phyloP scores from a whole-genome alignment of 768 basidiomycete genomes.

The Calocybe indica region DNA sequence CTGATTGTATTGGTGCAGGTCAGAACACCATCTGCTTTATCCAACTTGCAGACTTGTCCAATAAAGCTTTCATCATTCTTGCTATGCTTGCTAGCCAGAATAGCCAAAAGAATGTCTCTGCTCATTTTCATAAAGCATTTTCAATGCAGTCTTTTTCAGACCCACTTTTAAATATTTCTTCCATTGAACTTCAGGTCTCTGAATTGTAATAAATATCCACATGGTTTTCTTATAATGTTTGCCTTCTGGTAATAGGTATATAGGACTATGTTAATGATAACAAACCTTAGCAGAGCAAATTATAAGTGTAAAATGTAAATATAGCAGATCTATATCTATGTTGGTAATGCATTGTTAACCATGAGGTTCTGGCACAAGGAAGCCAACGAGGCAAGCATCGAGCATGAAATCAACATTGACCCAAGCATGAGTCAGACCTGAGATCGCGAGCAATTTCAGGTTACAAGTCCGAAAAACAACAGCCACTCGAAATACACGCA shows the following conservation, averaged over 20 bases:
- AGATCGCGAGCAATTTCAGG: background rate
- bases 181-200: no score
- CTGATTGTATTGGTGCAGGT: constrained; percentile 33
- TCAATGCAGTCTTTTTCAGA: background rate
- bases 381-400: constrained; percentile 87
- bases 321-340: no score
- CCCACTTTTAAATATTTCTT: no score
- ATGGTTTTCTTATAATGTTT: no score
- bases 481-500: constrained; percentile 29
- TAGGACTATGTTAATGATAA: no score
- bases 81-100: constrained; percentile 17
- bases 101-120: background rate
- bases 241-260: no score
- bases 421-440: constrained; percentile 93
- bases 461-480: background rate
- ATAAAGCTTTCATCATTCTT: constrained; percentile 38
- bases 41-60: constrained; percentile 36
- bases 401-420: constrained; percentile 96
- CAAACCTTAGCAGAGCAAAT: no score
- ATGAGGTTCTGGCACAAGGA: constrained; percentile 69
- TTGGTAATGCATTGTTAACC: constrained; percentile 14
- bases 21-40: constrained; percentile 44
- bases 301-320: no score
- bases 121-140: background rate
- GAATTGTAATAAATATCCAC: no score